Evolutionary conservation across 1,284 basidiomycete genomes (phyloP), one percentile per base, ranked within the genome.

Genomic region (Sanghuangporus weigelae): DNA sequence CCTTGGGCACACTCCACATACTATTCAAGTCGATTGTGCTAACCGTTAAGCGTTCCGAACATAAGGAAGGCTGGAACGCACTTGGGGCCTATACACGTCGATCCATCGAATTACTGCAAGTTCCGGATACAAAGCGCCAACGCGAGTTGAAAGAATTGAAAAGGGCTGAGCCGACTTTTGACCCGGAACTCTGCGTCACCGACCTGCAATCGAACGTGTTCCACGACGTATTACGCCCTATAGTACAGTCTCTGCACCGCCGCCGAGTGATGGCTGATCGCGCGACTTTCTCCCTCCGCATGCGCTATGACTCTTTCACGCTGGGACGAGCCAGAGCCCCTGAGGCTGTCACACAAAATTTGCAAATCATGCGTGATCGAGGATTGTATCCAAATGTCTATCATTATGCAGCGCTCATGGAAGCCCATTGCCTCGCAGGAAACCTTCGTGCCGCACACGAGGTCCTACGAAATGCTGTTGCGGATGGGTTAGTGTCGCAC

Each of bases 391-490:
- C 88, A 6, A 88, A 83, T 69, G 77, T 79, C 60, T 83, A 89
- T 70, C 90, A 92, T 72, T 89, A 84, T 68, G 76, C 78, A 49
- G 84, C 86, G 51, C 74, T 92, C 57, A 85, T 92, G 80, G 84
- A 89, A 70, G 87, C 87, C 36, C 85, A 85, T 66, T 74, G 78
- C 14, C 76, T 73, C 3, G 72, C 73, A 1, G 87, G 86, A 21
- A 78, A 90, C 70, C 74, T 87, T 65, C 68, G 73, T 8, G 76
- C 75, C 19, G 87, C 87, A 23, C 72, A 77, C 64, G 76, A 77
- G 55, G 73, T 85, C 55, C 78, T 92, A 76, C 73, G 72, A 61
- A 72, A 80, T 16, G 84, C 86, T 36, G 69, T 72, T 50, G 71
- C 74, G 49, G 75, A 78, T 4, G 84, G 84, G 16, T 72, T 86